Base-by-base conservation (phyloP, 2,329 filamentous ascomycete species). In the Penicillium psychrosexuale region DNA sequence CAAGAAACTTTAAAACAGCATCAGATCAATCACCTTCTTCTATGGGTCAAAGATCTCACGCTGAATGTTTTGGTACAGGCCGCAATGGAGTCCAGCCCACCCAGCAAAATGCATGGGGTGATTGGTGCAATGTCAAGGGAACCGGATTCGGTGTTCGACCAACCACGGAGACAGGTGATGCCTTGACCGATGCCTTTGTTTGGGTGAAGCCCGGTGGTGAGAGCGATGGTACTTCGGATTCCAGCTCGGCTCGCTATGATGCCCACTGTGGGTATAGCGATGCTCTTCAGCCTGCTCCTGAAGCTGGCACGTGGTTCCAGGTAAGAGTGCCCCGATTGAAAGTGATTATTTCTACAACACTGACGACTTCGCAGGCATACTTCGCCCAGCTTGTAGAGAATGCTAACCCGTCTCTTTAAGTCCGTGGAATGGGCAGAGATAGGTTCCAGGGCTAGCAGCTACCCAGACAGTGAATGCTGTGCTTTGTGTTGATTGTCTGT, bases 151-250 rank as follows among this genome's bases (percentile, higher is more conserved):
- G 86, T 56, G 71, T 72, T n/a, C 80, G 84, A n/a, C 84, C 85
- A 1, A 82, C 81, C 3, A 77, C 83, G n/a, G 75, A 82, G 66
- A 88, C 85, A 8, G 83, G 82, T 13, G 78, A 84, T 59, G 66
- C 72, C 1, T 74, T 85, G 17, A 76, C 81, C 33, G 86, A 89
- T 68, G 84, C 85, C 38, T 85, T 88, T 61, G 85, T 88, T 54
- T 88, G 86, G 86, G 76, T 88, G 62, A 89, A 88, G 79, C 86
- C 86, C 5, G 86, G 86, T 60, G 79, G 78, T 51, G 80, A 82
- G 68, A 76, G 74, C 52, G 79, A 82, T 55, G 79, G 78, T 53
- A 81, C 78, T 36, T 80, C 76, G 34, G 71, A 83, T 64, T 75
- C 72, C 37, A 72, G 63, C 33, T 77, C 83, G 9, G 60, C 72